Evolutionary conservation across 768 basidiomycete genomes (phyloP), one percentile per base, ranked within the genome.

Genomic region (Serendipita sp.): DNA sequence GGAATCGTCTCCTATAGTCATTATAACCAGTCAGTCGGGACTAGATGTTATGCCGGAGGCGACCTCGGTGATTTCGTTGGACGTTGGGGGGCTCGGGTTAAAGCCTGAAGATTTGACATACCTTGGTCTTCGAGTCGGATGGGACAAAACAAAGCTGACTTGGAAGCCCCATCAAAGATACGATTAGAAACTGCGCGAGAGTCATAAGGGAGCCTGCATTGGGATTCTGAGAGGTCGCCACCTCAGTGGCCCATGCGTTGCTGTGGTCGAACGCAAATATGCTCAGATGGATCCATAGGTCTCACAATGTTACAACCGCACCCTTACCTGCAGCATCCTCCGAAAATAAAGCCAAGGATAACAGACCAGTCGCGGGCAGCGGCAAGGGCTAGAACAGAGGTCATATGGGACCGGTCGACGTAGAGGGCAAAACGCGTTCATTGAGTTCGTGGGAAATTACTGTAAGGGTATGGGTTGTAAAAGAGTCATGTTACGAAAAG

Each of bases 191-290:
- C 73, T 96, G 93, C 62, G 85, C 81, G 69, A 93, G 87, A 0
- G 94, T 97, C 70, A 95, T 84, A 46, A 95, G 80, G 24, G 87
- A 82, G 53, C 92, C 93, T 44, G 85, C 76, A n/a, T 78, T 75
- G 0, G 89, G 86, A 70, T 86, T 79, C 45, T 79, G 74, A 2
- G 83, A 78, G 2, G 88, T 90, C 18, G 90, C 75, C 66, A 83
- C 81, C 73, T 92, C 89, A 1, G 87, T 73, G 0, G 89, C 84
- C 65, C 89, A 78, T 37, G 89, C 89, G 72, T 91, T 92, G 70
- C 88, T 89, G 70, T 45, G 38, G 47, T 16, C 2, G 37, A 34
- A n/a, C 41, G 45, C 38, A 47, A 45, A 64, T 67, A 7, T 58
- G 48, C 41, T 66, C 48, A n/a, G 38, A 15, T 8, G 3, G 63